These are phyloP conservation scores for Ustilago sp. DNA, from an alignment of 1,284 basidiomycete genomes.

Conservation along the genomic window DNA sequence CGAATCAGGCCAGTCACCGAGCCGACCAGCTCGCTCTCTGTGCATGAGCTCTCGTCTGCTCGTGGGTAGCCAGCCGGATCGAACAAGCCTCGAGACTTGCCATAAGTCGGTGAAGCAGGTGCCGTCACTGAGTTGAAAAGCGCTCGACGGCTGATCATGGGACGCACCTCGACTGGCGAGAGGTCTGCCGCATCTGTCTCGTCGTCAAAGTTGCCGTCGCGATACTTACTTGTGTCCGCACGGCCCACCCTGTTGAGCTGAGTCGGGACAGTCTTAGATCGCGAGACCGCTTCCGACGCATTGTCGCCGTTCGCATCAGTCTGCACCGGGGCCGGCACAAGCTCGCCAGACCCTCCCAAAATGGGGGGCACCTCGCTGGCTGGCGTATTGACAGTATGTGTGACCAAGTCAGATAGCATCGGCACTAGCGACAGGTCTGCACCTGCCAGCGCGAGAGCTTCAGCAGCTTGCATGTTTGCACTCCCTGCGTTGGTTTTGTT, in stretches of 20 bases:
- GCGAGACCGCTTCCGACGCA: constrained; percentile 15
- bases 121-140: constrained; percentile 42
- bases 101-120: constrained; percentile 42
- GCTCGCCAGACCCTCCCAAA: constrained; percentile 9
- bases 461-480: constrained; percentile 24
- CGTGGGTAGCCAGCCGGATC: constrained; percentile 29
- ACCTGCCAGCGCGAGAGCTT: constrained; percentile 33
- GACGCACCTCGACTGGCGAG: constrained; percentile 44
- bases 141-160: constrained; percentile 38
- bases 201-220: constrained; percentile 45
- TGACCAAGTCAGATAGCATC: constrained; percentile 40
- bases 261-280: constrained; percentile 27
- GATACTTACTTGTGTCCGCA: constrained; percentile 21
- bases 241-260: constrained; percentile 34
- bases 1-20: constrained; percentile 38
- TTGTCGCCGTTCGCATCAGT: not conserved
- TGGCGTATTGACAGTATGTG: constrained; percentile 35
- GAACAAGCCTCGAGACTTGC: constrained; percentile 22
- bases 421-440: constrained; percentile 39
- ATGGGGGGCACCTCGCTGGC: constrained; percentile 30
- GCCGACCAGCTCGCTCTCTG: constrained; percentile 50
- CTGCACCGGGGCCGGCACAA: not conserved
- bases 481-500: constrained; percentile 6
- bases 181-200: constrained; percentile 48
- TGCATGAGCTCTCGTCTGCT: constrained; percentile 62